phyloP scores from a whole-genome alignment of 805 yeast species.

The Myxozyma sirexii region DNA sequence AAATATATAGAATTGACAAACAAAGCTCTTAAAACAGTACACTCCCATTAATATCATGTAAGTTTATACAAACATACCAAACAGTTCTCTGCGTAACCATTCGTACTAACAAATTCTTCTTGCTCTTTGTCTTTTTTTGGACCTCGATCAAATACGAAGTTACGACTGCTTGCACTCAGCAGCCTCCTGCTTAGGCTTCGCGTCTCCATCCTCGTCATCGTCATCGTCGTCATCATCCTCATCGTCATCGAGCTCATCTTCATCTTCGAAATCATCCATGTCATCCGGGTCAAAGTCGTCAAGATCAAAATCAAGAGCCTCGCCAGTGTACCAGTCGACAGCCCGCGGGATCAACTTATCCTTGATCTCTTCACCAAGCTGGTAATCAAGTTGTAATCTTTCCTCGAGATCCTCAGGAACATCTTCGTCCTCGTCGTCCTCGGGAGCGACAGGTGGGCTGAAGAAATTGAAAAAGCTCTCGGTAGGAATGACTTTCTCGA shows the following conservation, averaged over 20 bases:
- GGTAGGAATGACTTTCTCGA: slow-evolving; percentile 90
- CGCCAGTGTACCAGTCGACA: slow-evolving; percentile 98
- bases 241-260: slow-evolving; percentile 58
- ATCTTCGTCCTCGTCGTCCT: slow-evolving; percentile 58
- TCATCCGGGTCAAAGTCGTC: slow-evolving; percentile 64
- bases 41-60: background rate
- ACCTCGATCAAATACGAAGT: too few relatives aligned
- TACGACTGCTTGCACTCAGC: slow-evolving; percentile 63
- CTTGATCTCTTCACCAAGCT: slow-evolving; percentile 93
- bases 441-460: slow-evolving; percentile 84
- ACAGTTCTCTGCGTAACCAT: background rate
- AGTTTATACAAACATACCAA: slow-evolving; percentile 8
- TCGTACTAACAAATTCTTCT: background rate
- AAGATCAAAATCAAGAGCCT: slow-evolving; percentile 79
- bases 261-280: slow-evolving; percentile 63
- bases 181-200: slow-evolving; percentile 52
- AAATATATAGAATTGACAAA: background rate
- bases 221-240: slow-evolving; percentile 43
- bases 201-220: slow-evolving; percentile 47
- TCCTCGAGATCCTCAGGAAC: slow-evolving; percentile 70
- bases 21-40: background rate
- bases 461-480: slow-evolving; percentile 96
- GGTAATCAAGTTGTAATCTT: slow-evolving; percentile 87
- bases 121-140: background rate
- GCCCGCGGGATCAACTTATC: slow-evolving; percentile 96